Conservation (phyloP, 257 asterid species). For the Solanum megistacrolobum region DNA sequence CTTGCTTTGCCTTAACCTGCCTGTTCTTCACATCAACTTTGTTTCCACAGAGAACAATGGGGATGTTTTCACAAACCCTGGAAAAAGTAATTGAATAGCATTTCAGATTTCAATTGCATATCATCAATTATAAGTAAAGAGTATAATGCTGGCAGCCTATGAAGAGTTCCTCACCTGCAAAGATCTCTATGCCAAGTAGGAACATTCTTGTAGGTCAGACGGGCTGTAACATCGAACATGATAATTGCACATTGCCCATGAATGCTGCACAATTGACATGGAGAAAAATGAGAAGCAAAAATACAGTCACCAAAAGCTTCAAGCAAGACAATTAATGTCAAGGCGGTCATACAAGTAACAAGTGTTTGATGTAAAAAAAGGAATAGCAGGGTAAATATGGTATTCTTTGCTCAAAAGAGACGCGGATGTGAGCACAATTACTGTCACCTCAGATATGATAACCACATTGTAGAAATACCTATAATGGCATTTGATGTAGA, state of each 20-base stretch:
- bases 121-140: background rate
- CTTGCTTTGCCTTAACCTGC: constrained; percentile 78
- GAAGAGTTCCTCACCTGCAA: constrained; percentile 39
- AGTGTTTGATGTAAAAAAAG: too few species aligned
- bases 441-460: background rate
- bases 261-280: constrained; percentile 24
- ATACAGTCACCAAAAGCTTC: background rate
- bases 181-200: constrained; percentile 87
- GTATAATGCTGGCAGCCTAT: background rate
- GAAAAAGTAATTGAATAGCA: background rate
- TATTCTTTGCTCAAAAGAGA: background rate
- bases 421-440: background rate
- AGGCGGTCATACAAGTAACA: background rate
- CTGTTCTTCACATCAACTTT: constrained; percentile 71
- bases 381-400: background rate
- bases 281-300: background rate
- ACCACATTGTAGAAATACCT: background rate
- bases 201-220: constrained; percentile 72
- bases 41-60: constrained; percentile 63
- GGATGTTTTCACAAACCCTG: constrained; percentile 68
- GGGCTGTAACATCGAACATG: constrained; percentile 78
- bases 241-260: constrained; percentile 83
- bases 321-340: background rate
- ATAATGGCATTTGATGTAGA: background rate
- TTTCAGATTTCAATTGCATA: background rate